A percentile compares a stretch with the other conserved stretches of the same genome.
Evolutionary conservation across 164 flowering plant species (phyloP).

Genomic region (Hamamelis virginiana): DNA sequence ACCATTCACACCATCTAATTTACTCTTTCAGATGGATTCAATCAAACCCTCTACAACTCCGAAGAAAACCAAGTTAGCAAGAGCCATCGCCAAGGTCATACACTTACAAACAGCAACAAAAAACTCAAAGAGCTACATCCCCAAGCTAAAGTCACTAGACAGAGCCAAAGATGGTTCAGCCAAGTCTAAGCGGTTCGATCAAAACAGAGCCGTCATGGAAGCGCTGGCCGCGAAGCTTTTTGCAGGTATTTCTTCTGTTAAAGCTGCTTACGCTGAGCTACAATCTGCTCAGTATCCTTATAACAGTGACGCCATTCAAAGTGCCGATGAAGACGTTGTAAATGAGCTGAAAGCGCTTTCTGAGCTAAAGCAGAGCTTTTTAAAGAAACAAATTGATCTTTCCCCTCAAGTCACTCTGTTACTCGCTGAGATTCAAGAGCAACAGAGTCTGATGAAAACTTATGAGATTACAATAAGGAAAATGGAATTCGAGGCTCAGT

Average conservation of each 20-base stretch:
- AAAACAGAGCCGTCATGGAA: slow-evolving; percentile 51
- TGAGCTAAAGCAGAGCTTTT: slow-evolving; percentile 59
- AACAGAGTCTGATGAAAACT: slow-evolving; percentile 66
- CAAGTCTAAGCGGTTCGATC: slow-evolving; percentile 2
- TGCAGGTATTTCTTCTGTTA: slow-evolving; percentile 67
- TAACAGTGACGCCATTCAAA: slow-evolving; percentile 56
- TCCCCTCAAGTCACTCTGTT: slow-evolving; percentile 69
- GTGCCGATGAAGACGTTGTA: slow-evolving; percentile 68
- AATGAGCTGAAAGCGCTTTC: slow-evolving; percentile 61
- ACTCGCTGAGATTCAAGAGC: slow-evolving; percentile 83
- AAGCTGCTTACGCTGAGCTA: slow-evolving; percentile 94
- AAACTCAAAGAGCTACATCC: slow-evolving; percentile 9
- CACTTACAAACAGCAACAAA: slow-evolving; percentile 21
- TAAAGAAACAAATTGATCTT: slow-evolving; percentile 61
- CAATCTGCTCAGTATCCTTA: slow-evolving; percentile 87
- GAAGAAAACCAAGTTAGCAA: slow-evolving; percentile 28
- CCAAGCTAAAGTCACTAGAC: slow-evolving; percentile 33
- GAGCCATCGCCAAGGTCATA: slow-evolving; percentile 34
- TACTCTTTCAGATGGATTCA: slow-evolving; percentile 24
- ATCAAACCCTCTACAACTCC: slow-evolving; percentile 18
- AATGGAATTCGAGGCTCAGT: slow-evolving; percentile 43
- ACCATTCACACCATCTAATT: too few relatives aligned
- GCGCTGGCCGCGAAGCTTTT: slow-evolving; percentile 77
- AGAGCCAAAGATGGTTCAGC: slow-evolving; percentile 20
- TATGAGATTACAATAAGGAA: slow-evolving; percentile 72